Conservation (phyloP, 2,329 filamentous ascomycete species). For the Claviceps pazoutovae region DNA sequence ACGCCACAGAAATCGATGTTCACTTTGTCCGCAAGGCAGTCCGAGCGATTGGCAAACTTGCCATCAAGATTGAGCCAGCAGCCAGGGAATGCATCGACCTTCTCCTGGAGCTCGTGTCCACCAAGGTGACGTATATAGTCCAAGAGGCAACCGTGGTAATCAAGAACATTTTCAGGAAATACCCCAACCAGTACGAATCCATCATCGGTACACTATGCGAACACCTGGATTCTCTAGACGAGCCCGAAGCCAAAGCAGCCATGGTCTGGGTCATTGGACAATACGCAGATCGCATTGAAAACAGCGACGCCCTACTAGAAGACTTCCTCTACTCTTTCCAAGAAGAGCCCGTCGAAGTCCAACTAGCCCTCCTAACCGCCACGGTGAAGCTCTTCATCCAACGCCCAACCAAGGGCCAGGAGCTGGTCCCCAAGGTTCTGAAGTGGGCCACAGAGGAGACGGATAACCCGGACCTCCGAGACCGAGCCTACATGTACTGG, state of each 20-base stretch:
- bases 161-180: conserved; percentile 97
- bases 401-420: conserved; percentile 83
- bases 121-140: conserved; percentile 98
- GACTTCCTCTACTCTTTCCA: conserved; percentile 90
- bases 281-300: conserved; percentile 94
- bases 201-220: conserved; percentile 94
- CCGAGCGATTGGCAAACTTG: conserved; percentile 90
- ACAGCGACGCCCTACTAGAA: conserved; percentile 83
- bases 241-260: conserved; percentile 93
- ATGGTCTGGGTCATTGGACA: conserved; percentile 99
- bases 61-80: conserved; percentile 96
- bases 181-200: conserved; percentile 95
- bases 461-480: conserved; percentile 93
- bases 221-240: conserved; percentile 89
- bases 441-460: conserved; percentile 99
- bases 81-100: conserved; percentile 85
- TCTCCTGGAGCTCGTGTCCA: conserved; percentile 81
- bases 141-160: conserved; percentile 98
- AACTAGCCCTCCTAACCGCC: conserved; percentile 83
- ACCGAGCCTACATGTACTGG: conserved; percentile 99
- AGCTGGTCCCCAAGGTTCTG: conserved; percentile 82
- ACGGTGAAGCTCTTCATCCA: conserved; percentile 98
- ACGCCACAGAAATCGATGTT: conserved; percentile 95
- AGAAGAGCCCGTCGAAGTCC: conserved; percentile 90
- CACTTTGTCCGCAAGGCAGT: conserved; percentile 98